A percentile compares a stretch with the other conserved stretches of the same genome.
phyloP scores from a whole-genome alignment of 2,329 filamentous ascomycete genomes.

The Aspergillus awamori region DNA sequence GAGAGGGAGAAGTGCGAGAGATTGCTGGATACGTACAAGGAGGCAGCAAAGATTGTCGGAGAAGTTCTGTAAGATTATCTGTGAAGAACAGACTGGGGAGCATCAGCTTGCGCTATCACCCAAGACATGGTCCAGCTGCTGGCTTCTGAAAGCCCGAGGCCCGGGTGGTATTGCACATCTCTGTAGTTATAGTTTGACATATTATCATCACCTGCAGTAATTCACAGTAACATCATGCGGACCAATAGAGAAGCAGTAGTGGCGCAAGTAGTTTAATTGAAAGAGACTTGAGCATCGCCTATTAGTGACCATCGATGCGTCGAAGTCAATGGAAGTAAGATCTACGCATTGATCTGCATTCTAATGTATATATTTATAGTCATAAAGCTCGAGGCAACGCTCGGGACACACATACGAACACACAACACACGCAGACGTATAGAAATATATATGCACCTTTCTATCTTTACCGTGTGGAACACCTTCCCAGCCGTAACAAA shows the following conservation, averaged over 20 bases:
- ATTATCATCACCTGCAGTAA: neutral
- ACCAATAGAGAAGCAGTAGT: neutral
- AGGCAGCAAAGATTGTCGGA: slow-evolving; percentile 96
- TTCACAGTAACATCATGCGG: neutral
- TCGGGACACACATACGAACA: too few species aligned
- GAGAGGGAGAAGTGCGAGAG: slow-evolving; percentile 99
- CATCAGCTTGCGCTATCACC: neutral
- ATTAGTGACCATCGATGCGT: too few species aligned
- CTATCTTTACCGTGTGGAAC: too few species aligned
- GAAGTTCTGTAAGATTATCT: slow-evolving; percentile 72
- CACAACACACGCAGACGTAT: too few species aligned
- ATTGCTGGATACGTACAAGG: slow-evolving; percentile 90
- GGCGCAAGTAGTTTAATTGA: neutral
- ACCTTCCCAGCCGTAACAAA: too few species aligned
- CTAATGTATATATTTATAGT: too few species aligned
- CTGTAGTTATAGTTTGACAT: slow-evolving; percentile 11
- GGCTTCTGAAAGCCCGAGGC: neutral
- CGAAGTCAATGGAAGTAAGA: too few species aligned
- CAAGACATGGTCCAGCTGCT: neutral
- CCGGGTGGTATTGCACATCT: neutral
- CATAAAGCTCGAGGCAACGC: too few species aligned
- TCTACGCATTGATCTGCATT: too few species aligned
- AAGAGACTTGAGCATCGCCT: too few species aligned
- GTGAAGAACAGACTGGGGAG: neutral
- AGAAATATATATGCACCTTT: too few species aligned